phyloP scores from a whole-genome alignment of 257 asterid species.

The Plantago elongata region DNA sequence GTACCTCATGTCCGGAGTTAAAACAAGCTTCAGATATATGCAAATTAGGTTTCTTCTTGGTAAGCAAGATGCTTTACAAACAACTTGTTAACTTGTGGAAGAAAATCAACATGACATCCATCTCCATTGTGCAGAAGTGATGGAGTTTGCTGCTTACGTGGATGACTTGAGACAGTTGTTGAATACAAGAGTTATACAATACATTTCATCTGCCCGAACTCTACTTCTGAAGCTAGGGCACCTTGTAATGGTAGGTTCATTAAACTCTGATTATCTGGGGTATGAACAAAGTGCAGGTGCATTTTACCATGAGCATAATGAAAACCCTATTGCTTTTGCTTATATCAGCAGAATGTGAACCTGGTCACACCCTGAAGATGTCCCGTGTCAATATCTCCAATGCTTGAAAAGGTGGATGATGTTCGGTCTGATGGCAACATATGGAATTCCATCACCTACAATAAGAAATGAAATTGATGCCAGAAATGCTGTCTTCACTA shows the following conservation, averaged over 20 bases:
- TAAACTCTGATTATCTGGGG: background rate
- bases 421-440: no score
- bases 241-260: constrained; percentile 3
- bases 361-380: no score
- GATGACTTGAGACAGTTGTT: constrained; percentile 23
- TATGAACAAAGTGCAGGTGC: background rate
- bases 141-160: constrained; percentile 35
- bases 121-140: constrained; percentile 31
- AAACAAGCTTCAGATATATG: constrained; percentile 43
- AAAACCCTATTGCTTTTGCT: background rate
- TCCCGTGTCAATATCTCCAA: no score
- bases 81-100: background rate
- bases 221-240: constrained; percentile 20
- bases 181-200: constrained; percentile 20
- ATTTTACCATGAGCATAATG: background rate
- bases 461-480: no score
- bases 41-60: constrained; percentile 56
- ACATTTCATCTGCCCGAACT: constrained; percentile 27
- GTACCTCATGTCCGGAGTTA: constrained; percentile 30
- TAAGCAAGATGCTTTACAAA: constrained; percentile 25
- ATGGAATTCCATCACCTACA: no score
- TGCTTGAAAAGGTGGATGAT: no score
- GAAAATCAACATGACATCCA: constrained; percentile 8
- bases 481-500: no score
- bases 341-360: background rate